Evolutionary conservation across 2,329 filamentous ascomycete genomes (phyloP), one percentile per base, ranked within the genome.

Genomic region (Coniochaeta pulveracea): DNA sequence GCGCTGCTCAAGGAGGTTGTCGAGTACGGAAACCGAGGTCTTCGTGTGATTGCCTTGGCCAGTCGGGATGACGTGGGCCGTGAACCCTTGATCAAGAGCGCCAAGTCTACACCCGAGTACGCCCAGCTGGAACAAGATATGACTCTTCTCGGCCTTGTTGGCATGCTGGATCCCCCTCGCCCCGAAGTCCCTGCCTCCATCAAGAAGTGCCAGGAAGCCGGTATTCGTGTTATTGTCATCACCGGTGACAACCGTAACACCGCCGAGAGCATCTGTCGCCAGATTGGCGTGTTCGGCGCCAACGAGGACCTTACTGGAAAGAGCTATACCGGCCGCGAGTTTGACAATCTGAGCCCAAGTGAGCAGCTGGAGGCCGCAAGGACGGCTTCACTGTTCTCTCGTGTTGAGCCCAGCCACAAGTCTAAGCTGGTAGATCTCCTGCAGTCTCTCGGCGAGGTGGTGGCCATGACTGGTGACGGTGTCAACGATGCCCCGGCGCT

Each of bases 401-500:
- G 91, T 42, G 93, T 93, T 16, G 91, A 98, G 58, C 91, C 91
- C 33, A 76, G 72, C 32, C 91, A 98, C 71, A 98, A 98, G 71
- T 93, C 84, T n/a, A 91, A 85, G 60, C 76, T 98, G 28, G 89
- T 98, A 30, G 91, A 98, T 55, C 78, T 98, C 27, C 80, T 98
- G 28, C 93, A 98, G 57, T 85, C 84, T 37, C 69, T 84, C 33
- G 85, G 85, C 40, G 85, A 98, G 55, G 91, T 98, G 26, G 93
- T 98, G 42, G 91, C 91, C 45, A 98, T 98, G 91, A 98, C 91
- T 45, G 91, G 91, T 50, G 91, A 98, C 51, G 91, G 91, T 58
- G 91, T 98, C 57, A 98, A 98, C 51, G 91, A 98, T 57, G 91
- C 91, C 4, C 91, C 91, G 29, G 91, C 91, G 11, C 69, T 98